A percentile compares a stretch with the other conserved stretches of the same genome.
phyloP scores from a whole-genome alignment of 176 grass and related monocot species.

The bread wheat (Triticum aestivum) region IWGSC_CS_RefSeq_v2.1 NC_057800.1:595063245-595063744 shows the following conservation, averaged over 20 bases:
- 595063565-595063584: background rate
- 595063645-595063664: background rate
- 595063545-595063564: background rate
- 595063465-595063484: slow-evolving; percentile 15
- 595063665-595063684: background rate
- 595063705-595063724: slow-evolving; percentile 22
- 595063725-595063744: slow-evolving; percentile 20
- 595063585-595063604: background rate
- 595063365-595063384: background rate
- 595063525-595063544: slow-evolving; percentile 29
- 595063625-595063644: slow-evolving; percentile 4
- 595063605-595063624: background rate
- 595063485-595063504: background rate
- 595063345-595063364: slow-evolving; percentile 49
- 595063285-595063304: slow-evolving; percentile 58
- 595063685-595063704: background rate
- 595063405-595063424: slow-evolving; percentile 3
- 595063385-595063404: background rate
- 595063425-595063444: slow-evolving; percentile 34
- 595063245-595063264: slow-evolving; percentile 24
- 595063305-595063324: slow-evolving; percentile 34
- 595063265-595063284: slow-evolving; percentile 71
- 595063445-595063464: slow-evolving; percentile 35
- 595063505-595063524: slow-evolving; percentile 2
- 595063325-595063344: slow-evolving; percentile 33